Evolutionary conservation across 495 filamentous ascomycete genomes (phyloP).

Genomic region (Schizothecium vesticola): DNA sequence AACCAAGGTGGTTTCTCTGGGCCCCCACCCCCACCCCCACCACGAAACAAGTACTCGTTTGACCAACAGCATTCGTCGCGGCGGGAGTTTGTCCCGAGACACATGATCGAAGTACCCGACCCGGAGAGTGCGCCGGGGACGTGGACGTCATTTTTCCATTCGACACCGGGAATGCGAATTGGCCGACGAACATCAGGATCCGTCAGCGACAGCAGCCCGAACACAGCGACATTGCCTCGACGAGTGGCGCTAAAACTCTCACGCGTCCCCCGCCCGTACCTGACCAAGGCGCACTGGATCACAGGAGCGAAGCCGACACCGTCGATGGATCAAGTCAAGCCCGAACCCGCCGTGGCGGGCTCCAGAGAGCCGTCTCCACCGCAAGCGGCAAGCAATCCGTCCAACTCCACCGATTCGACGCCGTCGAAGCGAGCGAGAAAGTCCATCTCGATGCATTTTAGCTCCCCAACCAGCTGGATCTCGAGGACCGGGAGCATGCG

Average conservation of each 20-base stretch:
- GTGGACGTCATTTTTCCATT: slow-evolving; percentile 48
- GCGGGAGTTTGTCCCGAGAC: slow-evolving; percentile 11
- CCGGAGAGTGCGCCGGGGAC: slow-evolving; percentile 21
- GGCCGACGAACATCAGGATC: slow-evolving; percentile 20
- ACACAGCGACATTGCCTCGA: slow-evolving; percentile 22
- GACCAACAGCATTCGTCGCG: slow-evolving; percentile 28
- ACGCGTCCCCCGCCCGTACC: slow-evolving; percentile 23
- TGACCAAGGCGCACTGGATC: slow-evolving; percentile 29
- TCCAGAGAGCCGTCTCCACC: slow-evolving; percentile 1
- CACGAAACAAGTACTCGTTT: slow-evolving; percentile 28
- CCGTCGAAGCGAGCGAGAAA: slow-evolving; percentile 39
- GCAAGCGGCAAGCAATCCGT: slow-evolving; percentile 14
- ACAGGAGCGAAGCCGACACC: slow-evolving; percentile 13
- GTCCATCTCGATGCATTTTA: slow-evolving; percentile 52
- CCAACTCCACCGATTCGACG: slow-evolving; percentile 21
- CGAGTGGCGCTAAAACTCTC: slow-evolving; percentile 21
- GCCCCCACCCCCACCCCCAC: slow-evolving; percentile 15
- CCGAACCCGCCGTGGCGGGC: slow-evolving; percentile 2
- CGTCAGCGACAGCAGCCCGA: slow-evolving; percentile 23
- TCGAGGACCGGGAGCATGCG: slow-evolving; percentile 45
- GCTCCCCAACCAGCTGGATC: slow-evolving; percentile 46
- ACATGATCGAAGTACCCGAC: slow-evolving; percentile 10
- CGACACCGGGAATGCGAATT: slow-evolving; percentile 14
- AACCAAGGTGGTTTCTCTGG: slow-evolving; percentile 12
- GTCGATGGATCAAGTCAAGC: slow-evolving; percentile 10